Base-by-base conservation (phyloP, 2,329 filamentous ascomycete genomes). In the Rosellinia necatrix region DNA sequence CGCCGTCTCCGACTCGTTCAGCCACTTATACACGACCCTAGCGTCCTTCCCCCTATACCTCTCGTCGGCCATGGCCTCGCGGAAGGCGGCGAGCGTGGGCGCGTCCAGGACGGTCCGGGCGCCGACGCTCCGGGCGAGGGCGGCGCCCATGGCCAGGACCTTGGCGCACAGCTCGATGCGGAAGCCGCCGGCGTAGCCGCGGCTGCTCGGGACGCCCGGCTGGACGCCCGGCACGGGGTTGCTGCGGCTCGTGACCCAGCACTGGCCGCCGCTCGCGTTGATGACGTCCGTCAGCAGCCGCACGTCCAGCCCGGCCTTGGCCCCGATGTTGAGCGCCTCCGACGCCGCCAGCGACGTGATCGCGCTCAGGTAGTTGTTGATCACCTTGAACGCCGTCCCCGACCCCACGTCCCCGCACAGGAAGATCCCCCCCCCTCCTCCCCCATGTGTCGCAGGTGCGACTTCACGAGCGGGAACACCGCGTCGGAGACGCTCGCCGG, bases 301-400 rank as follows among this genome's bases (percentile, higher is more conserved):
- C 5, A 69, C 68, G 47, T 74, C 71, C 25, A 75, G 58, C 9
- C 73, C 73, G 25, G 72, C 68, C 35, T 70, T 73, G 22, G 73
- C 66, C 24, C 73, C 73, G 17, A 75, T 71, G 44, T 72, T 74
- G 50, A 75, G 68, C 5, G 72, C 71, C 61, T 75, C 72, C 2
- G 69, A 68, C 0, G 70, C 71, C 1, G 71, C 73, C 13, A 75
- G 85, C 61, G 89, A 90, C 70, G 85, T 88, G 61, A 90, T 81
- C 4, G 86, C 86, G 17, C 88, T 74, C 17, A 90, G 80, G 65
- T 91, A 91, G 70, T 91, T 90, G 72, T 91, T 91, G 51, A 87
- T 86, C 12, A 90, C 77, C 70, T 91, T 91, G 22, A 82, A 87
- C 6, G 87, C 86, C 0, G 90, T 78, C 0, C 88, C 88, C 3